Evolutionary conservation across 2,329 filamentous ascomycete species (phyloP).

Genomic region (Penicillium fuscoglaucum): DNA sequence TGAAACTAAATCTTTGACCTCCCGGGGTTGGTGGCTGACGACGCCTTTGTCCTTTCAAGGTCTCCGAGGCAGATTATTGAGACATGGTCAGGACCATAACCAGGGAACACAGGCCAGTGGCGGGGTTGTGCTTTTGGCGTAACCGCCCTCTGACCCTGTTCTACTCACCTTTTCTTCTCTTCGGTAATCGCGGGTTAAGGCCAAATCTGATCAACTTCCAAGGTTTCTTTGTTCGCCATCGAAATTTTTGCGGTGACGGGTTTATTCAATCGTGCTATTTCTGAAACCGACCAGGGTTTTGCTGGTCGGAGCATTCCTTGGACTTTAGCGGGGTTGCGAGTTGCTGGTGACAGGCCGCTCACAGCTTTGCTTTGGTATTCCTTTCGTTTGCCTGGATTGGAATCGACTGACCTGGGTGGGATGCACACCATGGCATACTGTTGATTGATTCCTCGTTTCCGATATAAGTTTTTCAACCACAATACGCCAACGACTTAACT

Average conservation of each 20-base stretch:
- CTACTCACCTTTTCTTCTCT: conserved; percentile 1
- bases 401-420: neutral
- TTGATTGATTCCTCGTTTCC: neutral
- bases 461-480: neutral
- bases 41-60: neutral
- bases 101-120: conserved; percentile 11
- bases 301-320: neutral
- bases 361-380: neutral
- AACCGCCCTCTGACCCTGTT: conserved; percentile 6
- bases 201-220: neutral
- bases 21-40: conserved; percentile 7
- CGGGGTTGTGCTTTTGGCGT: conserved; percentile 9
- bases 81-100: neutral
- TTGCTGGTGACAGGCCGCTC: neutral
- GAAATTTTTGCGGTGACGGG: neutral
- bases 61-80: neutral
- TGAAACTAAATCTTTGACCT: conserved; percentile 3
- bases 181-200: conserved; percentile 6
- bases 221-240: conserved; percentile 1
- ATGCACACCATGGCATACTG: neutral
- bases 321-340: neutral
- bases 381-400: neutral
- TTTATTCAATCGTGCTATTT: neutral
- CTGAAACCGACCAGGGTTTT: neutral
- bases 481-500: neutral